Percentiles rank a stretch among this genome's conserved stretches.
Evolutionary conservation across 139 green algal species (phyloP).

Genomic region (Deuterostichococcus epilithicus): DNA sequence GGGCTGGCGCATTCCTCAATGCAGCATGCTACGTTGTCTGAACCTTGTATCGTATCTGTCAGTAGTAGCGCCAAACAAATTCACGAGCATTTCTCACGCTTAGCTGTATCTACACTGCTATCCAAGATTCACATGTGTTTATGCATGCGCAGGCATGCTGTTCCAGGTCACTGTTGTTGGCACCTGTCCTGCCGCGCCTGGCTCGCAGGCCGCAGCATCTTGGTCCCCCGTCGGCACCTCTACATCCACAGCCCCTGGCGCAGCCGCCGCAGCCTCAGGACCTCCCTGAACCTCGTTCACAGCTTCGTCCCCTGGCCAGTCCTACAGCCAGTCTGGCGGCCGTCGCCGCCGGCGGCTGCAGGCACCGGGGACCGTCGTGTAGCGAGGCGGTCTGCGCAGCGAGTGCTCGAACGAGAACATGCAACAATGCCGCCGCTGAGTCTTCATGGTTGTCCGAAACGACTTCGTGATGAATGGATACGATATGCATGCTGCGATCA

Average conservation of each 20-base stretch:
- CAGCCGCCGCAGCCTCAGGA: not conserved
- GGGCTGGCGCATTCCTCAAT: no score
- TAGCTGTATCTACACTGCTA: no score
- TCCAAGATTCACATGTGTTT: no score
- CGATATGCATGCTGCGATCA: no score
- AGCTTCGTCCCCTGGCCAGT: not conserved
- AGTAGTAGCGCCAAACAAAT: not conserved
- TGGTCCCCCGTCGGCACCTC: not conserved
- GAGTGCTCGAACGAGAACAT: no score
- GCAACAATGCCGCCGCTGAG: no score
- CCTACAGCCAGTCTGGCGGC: not conserved
- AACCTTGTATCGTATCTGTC: not conserved
- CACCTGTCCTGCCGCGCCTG: not conserved
- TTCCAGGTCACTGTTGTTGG: not conserved
- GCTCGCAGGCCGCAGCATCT: not conserved
- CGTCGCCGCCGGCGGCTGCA: not conserved
- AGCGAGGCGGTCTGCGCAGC: no score
- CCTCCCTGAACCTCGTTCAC: not conserved
- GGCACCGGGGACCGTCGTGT: not conserved
- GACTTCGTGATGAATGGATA: no score
- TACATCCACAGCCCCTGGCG: not conserved
- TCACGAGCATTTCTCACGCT: no score
- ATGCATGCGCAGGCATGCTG: not conserved
- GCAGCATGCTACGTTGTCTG: no score
- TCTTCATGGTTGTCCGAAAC: no score